Conservation (phyloP, 2,329 filamentous ascomycete genomes). For the Clarireedia monteithiana region DNA sequence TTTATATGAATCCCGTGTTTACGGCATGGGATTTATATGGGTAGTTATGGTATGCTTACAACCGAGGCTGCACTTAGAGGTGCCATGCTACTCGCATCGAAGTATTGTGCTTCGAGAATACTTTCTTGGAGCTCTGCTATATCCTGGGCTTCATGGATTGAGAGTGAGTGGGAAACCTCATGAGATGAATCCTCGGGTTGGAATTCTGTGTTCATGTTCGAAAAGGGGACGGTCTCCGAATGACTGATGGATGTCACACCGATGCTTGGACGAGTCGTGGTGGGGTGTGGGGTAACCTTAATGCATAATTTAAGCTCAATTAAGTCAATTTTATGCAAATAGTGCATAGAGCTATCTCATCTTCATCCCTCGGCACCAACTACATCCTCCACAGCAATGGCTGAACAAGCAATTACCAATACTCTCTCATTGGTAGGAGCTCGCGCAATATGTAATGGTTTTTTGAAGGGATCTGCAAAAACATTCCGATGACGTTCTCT, state of each 20-base stretch:
- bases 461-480: too few species aligned
- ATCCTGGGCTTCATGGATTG: conserved; percentile 28
- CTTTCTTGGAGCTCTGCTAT: conserved; percentile 22
- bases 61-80: conserved; percentile 24
- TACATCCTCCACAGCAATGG: too few species aligned
- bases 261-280: background rate
- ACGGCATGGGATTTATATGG: background rate
- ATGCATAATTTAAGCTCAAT: background rate
- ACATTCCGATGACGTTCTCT: too few species aligned
- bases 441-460: too few species aligned
- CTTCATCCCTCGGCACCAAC: too few species aligned
- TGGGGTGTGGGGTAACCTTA: conserved; percentile 4
- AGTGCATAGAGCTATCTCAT: background rate
- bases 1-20: too few species aligned
- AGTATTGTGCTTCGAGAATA: conserved; percentile 27
- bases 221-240: background rate
- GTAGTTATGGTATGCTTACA: conserved; percentile 18
- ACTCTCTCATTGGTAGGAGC: too few species aligned
- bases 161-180: background rate
- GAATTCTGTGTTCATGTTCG: background rate
- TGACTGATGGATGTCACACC: background rate
- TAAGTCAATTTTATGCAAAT: background rate
- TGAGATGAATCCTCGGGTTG: background rate
- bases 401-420: too few species aligned
- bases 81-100: conserved; percentile 29